Evolutionary conservation across 129 eudicot genomes (phyloP), one percentile per base, ranked within the genome.

Genomic region (Flaveria ramosissima): DNA sequence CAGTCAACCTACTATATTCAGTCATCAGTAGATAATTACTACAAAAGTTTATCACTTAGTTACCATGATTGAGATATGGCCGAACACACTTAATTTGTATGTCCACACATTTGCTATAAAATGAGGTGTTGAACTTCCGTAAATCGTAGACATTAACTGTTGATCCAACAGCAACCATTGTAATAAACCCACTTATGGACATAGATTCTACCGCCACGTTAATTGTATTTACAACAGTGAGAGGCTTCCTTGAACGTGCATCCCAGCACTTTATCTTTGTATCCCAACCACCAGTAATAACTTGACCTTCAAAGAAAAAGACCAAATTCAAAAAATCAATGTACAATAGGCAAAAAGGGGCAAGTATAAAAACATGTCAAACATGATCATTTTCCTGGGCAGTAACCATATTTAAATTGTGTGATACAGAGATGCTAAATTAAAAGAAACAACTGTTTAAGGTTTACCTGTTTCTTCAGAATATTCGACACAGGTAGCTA

Each of bases 251-350:
- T 47, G 89, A 72, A 42, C 99, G 94, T 27, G 90, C 64, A 87
- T 95, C 99, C 99, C 99, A 95, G 68, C 80, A 83, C 68, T 71
- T 81, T 15, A 95, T 63, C 62, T 82, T 92, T 71, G 80, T 79
- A 77, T 92, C 99, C 97, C 90, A 92, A 70, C 97, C 96, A 80
- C 84, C 90, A 69, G 90, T 74, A 68, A 89, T 73, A 14, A 92
- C 76, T 79, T 84, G 94, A 81, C 89, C 99, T 94, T 64, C 70
- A 74, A 39, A 63, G 46, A 83, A 63, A n/a, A 61, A 20, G 0
- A 36, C 56, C 17, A 50, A 32, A 47, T 63, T 63, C 19, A 20
- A 12, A 42, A 57, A 63, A 27, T 50, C 53, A 1, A 51, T 23
- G 36, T 69, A 27, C 63, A 7, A 65, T 67, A 41, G 67, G 56